Percentiles rank a stretch among this genome's conserved stretches.
These are phyloP conservation scores for Talaromyces sp. DNA, from an alignment of 2,329 filamentous ascomycete genomes.

Conservation along the genomic window DNA sequence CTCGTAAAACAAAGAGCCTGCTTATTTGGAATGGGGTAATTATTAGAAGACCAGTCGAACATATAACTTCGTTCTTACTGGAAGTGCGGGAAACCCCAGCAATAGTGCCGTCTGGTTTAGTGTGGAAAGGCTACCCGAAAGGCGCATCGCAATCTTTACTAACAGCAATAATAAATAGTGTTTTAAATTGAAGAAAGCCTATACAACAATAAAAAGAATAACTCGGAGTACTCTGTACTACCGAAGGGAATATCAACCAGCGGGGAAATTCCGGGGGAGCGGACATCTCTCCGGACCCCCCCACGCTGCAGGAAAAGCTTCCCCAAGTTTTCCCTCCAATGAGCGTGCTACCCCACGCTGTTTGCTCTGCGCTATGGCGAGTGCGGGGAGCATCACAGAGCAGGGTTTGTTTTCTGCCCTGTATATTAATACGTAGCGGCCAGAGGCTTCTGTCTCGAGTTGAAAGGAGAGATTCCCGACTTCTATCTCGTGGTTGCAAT, in stretches of 20 bases:
- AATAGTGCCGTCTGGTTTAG: neutral
- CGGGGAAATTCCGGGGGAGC: neutral
- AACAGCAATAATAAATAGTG: neutral
- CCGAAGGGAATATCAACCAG: neutral
- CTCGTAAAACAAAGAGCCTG: too few relatives aligned
- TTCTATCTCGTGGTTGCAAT: neutral
- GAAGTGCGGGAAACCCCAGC: neutral
- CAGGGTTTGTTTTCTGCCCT: neutral
- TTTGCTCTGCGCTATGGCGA: neutral
- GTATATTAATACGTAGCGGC: neutral
- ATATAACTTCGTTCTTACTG: too few relatives aligned
- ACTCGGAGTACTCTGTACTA: too few relatives aligned
- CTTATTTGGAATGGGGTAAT: too few relatives aligned
- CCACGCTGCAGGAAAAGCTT: neutral
- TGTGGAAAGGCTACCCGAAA: neutral
- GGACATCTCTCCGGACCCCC: neutral
- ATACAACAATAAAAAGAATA: too few relatives aligned
- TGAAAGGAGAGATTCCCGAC: neutral
- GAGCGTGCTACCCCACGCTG: neutral
- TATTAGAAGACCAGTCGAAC: too few relatives aligned
- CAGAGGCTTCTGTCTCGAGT: neutral
- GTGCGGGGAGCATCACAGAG: neutral
- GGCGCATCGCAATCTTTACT: neutral
- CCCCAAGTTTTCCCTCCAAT: neutral
- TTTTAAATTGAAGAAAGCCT: neutral